These are phyloP conservation scores for Adansonia grandidieri DNA, from an alignment of 441 rosid genomes.

Conservation along the genomic window DNA sequence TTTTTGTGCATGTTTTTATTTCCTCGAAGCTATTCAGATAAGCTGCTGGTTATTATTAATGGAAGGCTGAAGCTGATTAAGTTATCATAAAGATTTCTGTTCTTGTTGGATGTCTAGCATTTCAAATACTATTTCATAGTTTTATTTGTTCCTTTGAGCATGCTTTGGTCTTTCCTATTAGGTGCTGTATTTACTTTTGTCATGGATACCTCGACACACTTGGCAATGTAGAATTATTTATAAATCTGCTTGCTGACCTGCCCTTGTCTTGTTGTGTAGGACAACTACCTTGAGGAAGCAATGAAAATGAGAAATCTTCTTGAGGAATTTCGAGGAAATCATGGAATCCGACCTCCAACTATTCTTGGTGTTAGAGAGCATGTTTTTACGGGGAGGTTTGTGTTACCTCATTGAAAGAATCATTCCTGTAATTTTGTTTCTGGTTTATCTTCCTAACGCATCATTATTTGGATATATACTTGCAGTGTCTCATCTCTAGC, in stretches of 20 bases:
- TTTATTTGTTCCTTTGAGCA: neutral
- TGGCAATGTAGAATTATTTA: slow-evolving; percentile 11
- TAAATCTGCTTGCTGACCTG: neutral
- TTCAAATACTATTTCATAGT: neutral
- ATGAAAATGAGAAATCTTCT: slow-evolving; percentile 97
- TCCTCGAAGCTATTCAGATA: neutral
- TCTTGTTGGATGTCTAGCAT: slow-evolving; percentile 1
- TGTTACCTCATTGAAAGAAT: slow-evolving; percentile 18
- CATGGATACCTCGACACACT: neutral
- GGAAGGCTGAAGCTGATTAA: slow-evolving; percentile 3
- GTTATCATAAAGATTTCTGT: neutral
- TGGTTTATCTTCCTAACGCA: slow-evolving; percentile 30
- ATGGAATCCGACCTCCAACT: slow-evolving; percentile 93
- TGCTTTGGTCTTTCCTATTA: neutral
- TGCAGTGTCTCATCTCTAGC: slow-evolving; percentile 98
- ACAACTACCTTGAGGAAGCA: slow-evolving; percentile 96
- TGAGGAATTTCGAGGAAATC: slow-evolving; percentile 83
- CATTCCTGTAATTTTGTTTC: slow-evolving; percentile 7
- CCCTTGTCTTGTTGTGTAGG: slow-evolving; percentile 50
- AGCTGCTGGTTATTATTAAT: neutral
- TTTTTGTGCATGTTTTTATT: neutral
- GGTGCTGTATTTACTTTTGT: neutral
- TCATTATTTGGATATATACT: slow-evolving; percentile 32
- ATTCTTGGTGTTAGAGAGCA: slow-evolving; percentile 96
- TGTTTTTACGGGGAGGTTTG: slow-evolving; percentile 96